Percentiles rank a stretch among this genome's conserved stretches.
Conservation (phyloP, 2,329 filamentous ascomycete genomes). For the Grosmannia serpens region DNA sequence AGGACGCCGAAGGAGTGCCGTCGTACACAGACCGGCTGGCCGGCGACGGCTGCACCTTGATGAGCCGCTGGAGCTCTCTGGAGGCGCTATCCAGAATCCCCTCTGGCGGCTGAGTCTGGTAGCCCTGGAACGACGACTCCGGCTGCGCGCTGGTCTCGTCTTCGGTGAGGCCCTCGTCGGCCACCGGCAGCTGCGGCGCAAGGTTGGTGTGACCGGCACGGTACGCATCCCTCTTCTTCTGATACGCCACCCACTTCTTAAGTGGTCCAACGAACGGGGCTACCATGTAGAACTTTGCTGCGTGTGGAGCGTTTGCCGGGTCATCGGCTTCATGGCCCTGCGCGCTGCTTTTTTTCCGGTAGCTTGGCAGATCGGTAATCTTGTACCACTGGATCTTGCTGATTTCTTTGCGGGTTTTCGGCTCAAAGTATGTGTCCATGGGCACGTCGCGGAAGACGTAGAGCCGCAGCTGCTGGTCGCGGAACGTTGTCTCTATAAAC, state of each 20-base stretch:
- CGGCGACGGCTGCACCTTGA: constrained; percentile 39
- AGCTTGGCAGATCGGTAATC: constrained; percentile 74
- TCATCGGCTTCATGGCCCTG: constrained; percentile 36
- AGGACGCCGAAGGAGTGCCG: background rate
- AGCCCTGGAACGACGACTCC: constrained; percentile 18
- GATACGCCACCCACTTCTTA: constrained; percentile 82
- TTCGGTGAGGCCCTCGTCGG: constrained; percentile 48
- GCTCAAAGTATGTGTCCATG: constrained; percentile 77
- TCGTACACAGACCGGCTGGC: background rate
- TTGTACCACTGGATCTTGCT: constrained; percentile 95
- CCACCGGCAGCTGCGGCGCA: constrained; percentile 25
- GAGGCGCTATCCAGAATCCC: constrained; percentile 40
- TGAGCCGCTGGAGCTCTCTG: constrained; percentile 39
- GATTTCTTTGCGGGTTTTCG: constrained; percentile 90
- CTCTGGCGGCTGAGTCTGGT: constrained; percentile 24
- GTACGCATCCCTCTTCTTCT: constrained; percentile 60
- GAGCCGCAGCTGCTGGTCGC: constrained; percentile 83
- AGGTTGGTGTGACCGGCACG: constrained; percentile 28
- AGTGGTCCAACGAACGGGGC: constrained; percentile 78
- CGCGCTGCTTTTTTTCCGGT: constrained; percentile 53
- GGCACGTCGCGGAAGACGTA: constrained; percentile 87
- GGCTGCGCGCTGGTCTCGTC: constrained; percentile 43
- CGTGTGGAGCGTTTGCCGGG: constrained; percentile 45
- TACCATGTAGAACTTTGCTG: constrained; percentile 96
- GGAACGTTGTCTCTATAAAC: constrained; percentile 78